Evolutionary conservation across 495 filamentous ascomycete species (phyloP), one percentile per base, ranked within the genome.

Genomic region (Durotheca rogersii): DNA sequence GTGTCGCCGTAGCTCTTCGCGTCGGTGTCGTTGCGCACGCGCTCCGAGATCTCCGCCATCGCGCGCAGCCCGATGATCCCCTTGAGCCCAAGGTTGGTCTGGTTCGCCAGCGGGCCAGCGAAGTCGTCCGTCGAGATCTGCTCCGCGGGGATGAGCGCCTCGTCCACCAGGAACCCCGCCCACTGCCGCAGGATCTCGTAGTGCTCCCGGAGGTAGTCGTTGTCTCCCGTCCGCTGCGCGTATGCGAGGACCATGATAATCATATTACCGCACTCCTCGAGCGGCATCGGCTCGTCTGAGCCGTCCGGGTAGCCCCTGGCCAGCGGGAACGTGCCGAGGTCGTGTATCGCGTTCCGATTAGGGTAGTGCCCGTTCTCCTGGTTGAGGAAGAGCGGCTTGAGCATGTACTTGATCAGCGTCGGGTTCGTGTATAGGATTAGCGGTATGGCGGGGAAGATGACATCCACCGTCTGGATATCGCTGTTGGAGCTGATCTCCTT

Each of bases 401-500:
- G 77, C 17, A 95, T 67, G 63, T 94, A 94, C n/a, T 85, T 84
- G 48, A 90, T 70, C 74, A 90, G 85, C 1, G 81, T 71, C 1
- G 90, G 88, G 67, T 94, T 91, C 31, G 87, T 86, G 65, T 96
- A 96, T 16, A 94, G 57, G 71, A 95, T 90, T 71, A 95, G 88
- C 1, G 92, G 89, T 60, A 86, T 90, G 0, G 88, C 78, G 0
- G 92, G 92, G 75, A 94, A 97, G 55, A 97, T 92, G 62, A 97
- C 90, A 72, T 97, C 92, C 34, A 97, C 90, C 0, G 92, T 97
- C 66, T 96, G 89, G 64, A 85, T 85, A 62, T 96, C 95, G 23
- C 92, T 91, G 66, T 95, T 87, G 0, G 88, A 93, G 42, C 87
- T 91, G 60, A 97, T 97, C 68, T 97, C 92, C 67, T 97, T 97